These are phyloP conservation scores for Penicillium glabrum DNA, from an alignment of 2,329 filamentous ascomycete genomes.

Conservation along the genomic window DNA sequence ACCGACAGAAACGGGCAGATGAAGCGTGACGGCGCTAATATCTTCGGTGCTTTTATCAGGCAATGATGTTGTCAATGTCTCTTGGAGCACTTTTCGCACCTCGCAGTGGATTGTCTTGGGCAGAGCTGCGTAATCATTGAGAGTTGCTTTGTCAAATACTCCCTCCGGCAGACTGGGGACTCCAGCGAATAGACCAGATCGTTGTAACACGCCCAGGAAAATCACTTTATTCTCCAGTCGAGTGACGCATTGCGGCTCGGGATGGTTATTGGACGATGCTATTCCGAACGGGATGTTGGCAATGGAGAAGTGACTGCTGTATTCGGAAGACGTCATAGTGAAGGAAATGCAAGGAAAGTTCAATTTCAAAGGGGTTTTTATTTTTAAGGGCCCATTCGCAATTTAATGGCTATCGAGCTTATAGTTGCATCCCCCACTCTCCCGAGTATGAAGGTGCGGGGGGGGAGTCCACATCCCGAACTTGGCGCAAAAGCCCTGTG, in stretches of 20 bases:
- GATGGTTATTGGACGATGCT: slow-evolving; percentile 43
- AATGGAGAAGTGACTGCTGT: slow-evolving; percentile 46
- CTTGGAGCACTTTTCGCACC: slow-evolving; percentile 43
- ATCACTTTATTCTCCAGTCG: slow-evolving; percentile 53
- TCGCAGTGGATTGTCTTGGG: slow-evolving; percentile 37
- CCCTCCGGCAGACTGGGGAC: slow-evolving; percentile 20
- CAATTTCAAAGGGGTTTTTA: neutral
- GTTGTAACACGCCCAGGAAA: slow-evolving; percentile 50
- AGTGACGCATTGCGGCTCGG: slow-evolving; percentile 49
- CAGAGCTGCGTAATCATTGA: slow-evolving; percentile 54
- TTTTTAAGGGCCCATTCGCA: neutral
- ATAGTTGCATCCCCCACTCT: slow-evolving; percentile 7
- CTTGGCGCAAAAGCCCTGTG: neutral
- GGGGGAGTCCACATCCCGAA: slow-evolving; percentile 16
- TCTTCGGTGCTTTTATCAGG: slow-evolving; percentile 20
- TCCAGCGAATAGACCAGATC: slow-evolving; percentile 27
- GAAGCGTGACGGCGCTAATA: slow-evolving; percentile 46
- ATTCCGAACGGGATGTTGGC: slow-evolving; percentile 57
- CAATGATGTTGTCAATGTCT: slow-evolving; percentile 10
- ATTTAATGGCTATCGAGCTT: neutral
- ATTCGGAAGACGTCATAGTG: slow-evolving; percentile 21
- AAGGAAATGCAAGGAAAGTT: neutral
- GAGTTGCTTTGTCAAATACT: slow-evolving; percentile 35
- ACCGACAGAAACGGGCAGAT: slow-evolving; percentile 56
- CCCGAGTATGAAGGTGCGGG: neutral